Evolutionary conservation across 108 stramenopile species (phyloP), one percentile per base, ranked within the genome.

Genomic region (Poteriospumella lacustris): DNA sequence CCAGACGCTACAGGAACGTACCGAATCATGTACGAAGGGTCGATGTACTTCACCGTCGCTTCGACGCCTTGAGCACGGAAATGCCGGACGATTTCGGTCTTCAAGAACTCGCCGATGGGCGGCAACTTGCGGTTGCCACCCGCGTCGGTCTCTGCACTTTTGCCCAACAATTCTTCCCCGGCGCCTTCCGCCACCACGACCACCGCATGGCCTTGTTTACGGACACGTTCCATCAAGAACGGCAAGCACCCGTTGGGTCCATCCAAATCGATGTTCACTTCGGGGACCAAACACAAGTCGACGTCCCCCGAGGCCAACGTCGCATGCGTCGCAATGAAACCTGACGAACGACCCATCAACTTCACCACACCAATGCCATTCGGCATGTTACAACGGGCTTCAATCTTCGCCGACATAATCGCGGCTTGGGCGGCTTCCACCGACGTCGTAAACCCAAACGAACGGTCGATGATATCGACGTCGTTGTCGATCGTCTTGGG

Each of bases 151-250:
- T 94, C 94, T 0, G 89, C 91, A 64, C 86, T 90, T 44, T 80
- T 80, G 38, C 94, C 94, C 42, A 96, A 79, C 15, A 96, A 80
- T 58, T 96, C 97, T 85, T 96, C 94, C 0, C 97, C 97, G 2
- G 97, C 97, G 0, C 97, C 97, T 79, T 98, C 97, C 2, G 97
- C 97, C 38, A 96, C 95, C 2, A 98, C 97, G 41, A 98, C 87
- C 34, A 98, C 97, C 12, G 97, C 97, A 85, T 95, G 95, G 59
- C 95, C 95, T 86, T 96, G 91, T 38, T 95, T 77, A 69, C 90
- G 89, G 47, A 96, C 82, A 47, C 89, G 81, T 78, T 86, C 80
- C 84, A 82, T 62, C 2, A 98, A 62, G 83, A 93, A 92, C 5
- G 95, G 95, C 19, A 98, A 78, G 78, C 93, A 94, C n/a, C 96